Conservation (phyloP, 2,329 filamentous ascomycete genomes). For the Cryphonectria japonica region DNA sequence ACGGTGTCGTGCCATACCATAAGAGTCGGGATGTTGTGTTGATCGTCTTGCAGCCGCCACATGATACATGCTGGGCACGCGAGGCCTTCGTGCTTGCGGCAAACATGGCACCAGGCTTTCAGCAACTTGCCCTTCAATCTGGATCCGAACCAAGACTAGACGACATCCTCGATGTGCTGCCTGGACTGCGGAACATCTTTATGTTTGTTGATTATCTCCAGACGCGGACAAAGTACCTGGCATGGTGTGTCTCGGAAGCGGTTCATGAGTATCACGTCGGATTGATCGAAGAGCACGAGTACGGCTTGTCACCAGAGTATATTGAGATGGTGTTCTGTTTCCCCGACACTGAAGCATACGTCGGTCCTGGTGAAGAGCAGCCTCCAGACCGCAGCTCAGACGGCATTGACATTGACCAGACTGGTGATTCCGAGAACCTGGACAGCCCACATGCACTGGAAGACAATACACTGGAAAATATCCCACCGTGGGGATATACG, state of each 20-base stretch:
- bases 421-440: neutral
- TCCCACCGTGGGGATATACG: neutral
- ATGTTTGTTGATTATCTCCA: neutral
- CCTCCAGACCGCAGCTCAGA: constrained; percentile 24
- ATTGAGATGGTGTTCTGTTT: constrained; percentile 38
- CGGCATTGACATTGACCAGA: neutral
- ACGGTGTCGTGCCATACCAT: constrained; percentile 38
- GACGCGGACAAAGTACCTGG: constrained; percentile 20
- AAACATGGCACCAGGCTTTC: neutral
- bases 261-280: constrained; percentile 36
- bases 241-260: constrained; percentile 40
- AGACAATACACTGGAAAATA: neutral
- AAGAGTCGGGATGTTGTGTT: constrained; percentile 39
- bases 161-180: constrained; percentile 9
- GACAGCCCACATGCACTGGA: neutral
- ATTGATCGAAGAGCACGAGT: constrained; percentile 32
- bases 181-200: constrained; percentile 13
- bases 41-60: constrained; percentile 29
- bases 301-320: constrained; percentile 28
- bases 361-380: constrained; percentile 37
- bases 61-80: neutral
- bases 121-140: neutral
- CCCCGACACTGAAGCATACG: constrained; percentile 39
- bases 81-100: neutral
- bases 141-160: neutral